phyloP scores from a whole-genome alignment of 2,329 filamentous ascomycete genomes.

The Cladorrhinum sp. region DNA sequence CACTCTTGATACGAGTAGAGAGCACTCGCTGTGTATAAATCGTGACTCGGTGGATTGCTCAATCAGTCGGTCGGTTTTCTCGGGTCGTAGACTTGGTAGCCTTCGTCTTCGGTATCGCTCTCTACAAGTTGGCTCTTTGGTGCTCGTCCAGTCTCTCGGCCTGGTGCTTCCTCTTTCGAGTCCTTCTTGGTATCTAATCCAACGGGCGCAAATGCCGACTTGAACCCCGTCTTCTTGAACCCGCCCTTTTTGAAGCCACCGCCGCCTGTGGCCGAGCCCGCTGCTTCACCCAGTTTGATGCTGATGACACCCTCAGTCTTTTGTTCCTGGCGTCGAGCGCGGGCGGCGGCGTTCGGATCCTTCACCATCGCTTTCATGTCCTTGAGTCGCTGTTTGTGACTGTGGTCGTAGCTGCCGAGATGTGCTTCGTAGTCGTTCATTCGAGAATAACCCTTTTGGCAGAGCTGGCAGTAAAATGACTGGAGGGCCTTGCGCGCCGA shows the following conservation, averaged over 20 bases:
- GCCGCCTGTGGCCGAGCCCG: slow-evolving; percentile 28
- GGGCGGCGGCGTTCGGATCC: slow-evolving; percentile 62
- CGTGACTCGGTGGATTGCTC: neutral
- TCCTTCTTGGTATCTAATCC: slow-evolving; percentile 40
- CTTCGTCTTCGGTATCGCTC: slow-evolving; percentile 67
- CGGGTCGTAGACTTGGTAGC: slow-evolving; percentile 66
- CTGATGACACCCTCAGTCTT: slow-evolving; percentile 67
- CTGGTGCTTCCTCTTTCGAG: slow-evolving; percentile 20
- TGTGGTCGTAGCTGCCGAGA: slow-evolving; percentile 90
- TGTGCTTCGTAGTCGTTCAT: slow-evolving; percentile 97
- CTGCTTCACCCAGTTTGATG: slow-evolving; percentile 55
- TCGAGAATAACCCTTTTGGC: slow-evolving; percentile 89
- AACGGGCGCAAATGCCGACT: slow-evolving; percentile 66
- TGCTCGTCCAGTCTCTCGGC: slow-evolving; percentile 17
- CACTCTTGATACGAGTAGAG: neutral
- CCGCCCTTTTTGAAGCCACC: slow-evolving; percentile 63
- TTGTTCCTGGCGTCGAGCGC: slow-evolving; percentile 66
- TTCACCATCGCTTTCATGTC: slow-evolving; percentile 84
- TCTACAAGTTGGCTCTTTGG: slow-evolving; percentile 40
- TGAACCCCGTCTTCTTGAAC: slow-evolving; percentile 82
- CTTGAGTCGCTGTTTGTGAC: slow-evolving; percentile 84
- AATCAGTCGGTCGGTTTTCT: slow-evolving; percentile 57
- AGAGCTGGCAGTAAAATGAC: slow-evolving; percentile 82
- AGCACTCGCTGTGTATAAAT: neutral
- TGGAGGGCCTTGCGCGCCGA: slow-evolving; percentile 73